phyloP scores from a whole-genome alignment of 2,329 filamentous ascomycete species.

The Trichoderma endophyticum region DNA sequence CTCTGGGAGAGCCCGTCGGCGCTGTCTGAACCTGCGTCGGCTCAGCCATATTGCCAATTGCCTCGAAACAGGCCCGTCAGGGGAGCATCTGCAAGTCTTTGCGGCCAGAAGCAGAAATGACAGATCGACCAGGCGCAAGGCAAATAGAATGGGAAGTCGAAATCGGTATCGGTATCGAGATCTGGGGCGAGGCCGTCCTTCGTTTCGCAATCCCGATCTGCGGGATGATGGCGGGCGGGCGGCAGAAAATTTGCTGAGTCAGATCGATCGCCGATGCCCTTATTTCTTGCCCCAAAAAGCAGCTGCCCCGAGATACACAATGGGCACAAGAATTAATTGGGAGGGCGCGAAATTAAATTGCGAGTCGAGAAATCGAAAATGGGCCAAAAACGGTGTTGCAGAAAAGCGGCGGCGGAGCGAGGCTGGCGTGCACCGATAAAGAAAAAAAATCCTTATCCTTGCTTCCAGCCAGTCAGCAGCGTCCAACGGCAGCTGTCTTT shows the following conservation, averaged over 20 bases:
- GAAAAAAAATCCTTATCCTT: conserved; percentile 16
- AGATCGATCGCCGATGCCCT: conserved; percentile 37
- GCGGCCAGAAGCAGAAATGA: neutral
- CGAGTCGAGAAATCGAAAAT: conserved; percentile 20
- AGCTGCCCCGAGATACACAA: conserved; percentile 40
- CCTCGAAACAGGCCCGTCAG: conserved; percentile 26
- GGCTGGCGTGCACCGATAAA: conserved; percentile 15
- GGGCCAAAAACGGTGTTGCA: conserved; percentile 11
- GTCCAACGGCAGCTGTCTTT: neutral
- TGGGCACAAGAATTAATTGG: conserved; percentile 25
- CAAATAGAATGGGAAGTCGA: neutral
- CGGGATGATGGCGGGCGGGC: conserved; percentile 29
- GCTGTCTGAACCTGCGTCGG: conserved; percentile 37
- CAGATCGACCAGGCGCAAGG: neutral
- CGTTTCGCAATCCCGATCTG: conserved; percentile 11
- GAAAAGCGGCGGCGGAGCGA: neutral
- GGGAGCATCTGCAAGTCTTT: conserved; percentile 22
- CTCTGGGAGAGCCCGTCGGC: conserved; percentile 35
- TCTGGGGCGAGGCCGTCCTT: conserved; percentile 2
- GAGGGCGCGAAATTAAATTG: neutral
- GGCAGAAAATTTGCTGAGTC: conserved; percentile 44
- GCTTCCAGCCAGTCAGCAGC: conserved; percentile 1
- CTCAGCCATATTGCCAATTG: conserved; percentile 41
- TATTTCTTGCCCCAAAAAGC: conserved; percentile 40
- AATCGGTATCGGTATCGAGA: conserved; percentile 17